phyloP scores from a whole-genome alignment of 257 asterid genomes.

The Solanum pinnatisectum region DNA sequence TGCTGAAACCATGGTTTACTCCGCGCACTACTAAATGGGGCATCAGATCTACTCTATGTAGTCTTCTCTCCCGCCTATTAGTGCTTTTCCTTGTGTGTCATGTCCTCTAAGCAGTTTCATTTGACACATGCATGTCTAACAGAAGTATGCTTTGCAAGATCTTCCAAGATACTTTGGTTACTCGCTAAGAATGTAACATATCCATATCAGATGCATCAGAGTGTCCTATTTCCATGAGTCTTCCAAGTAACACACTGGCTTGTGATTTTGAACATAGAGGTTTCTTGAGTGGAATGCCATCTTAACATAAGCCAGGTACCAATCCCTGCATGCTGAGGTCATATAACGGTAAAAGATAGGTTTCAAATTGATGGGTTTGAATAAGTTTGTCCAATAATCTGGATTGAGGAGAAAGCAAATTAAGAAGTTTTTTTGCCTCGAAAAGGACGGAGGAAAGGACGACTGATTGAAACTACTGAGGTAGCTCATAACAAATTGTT shows the following conservation, averaged over 20 bases:
- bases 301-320: neutral
- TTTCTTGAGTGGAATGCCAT: neutral
- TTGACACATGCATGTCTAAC: neutral
- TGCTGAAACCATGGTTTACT: neutral
- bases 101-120: neutral
- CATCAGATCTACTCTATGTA: neutral
- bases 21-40: neutral
- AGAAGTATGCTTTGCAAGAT: neutral
- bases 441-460: neutral
- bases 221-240: neutral
- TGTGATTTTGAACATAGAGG: neutral
- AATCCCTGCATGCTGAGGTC: neutral
- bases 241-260: neutral
- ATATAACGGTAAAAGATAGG: neutral
- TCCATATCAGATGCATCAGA: neutral
- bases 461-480: neutral
- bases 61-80: neutral
- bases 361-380: neutral
- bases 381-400: neutral
- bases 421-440: neutral
- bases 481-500: neutral
- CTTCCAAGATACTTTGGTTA: neutral
- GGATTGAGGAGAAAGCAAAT: neutral
- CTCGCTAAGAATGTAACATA: neutral
- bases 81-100: neutral